Percentiles rank a stretch among this genome's conserved stretches.
phyloP scores from a whole-genome alignment of 331 rosid genomes.

The Malus hybrid region DNA sequence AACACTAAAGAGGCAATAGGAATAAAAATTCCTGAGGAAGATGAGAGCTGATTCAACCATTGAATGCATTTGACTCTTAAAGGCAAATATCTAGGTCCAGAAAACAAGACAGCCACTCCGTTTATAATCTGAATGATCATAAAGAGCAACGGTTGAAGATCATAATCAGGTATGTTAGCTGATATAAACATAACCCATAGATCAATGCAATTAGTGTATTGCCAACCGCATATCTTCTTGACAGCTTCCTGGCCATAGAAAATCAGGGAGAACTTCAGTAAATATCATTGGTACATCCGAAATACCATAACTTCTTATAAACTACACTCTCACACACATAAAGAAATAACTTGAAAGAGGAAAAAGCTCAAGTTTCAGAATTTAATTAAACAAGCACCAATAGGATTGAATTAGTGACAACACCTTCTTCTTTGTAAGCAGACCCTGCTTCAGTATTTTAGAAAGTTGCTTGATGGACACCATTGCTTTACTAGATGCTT shows the following conservation, averaged over 20 bases:
- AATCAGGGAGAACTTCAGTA: slow-evolving; percentile 2
- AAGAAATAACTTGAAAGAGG: background rate
- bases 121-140: slow-evolving; percentile 62
- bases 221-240: slow-evolving; percentile 70
- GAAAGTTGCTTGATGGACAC: slow-evolving; percentile 47
- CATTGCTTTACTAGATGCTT: slow-evolving; percentile 59
- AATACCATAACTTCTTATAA: background rate
- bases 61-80: slow-evolving; percentile 74
- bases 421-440: slow-evolving; percentile 61
- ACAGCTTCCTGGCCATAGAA: slow-evolving; percentile 66
- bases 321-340: background rate
- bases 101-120: slow-evolving; percentile 71
- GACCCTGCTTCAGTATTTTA: slow-evolving; percentile 64
- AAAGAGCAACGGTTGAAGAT: slow-evolving; percentile 65
- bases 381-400: slow-evolving; percentile 3
- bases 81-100: slow-evolving; percentile 95
- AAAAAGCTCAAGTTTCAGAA: background rate
- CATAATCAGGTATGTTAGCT: slow-evolving; percentile 45
- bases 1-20: slow-evolving; percentile 71
- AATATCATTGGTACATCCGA: background rate
- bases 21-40: slow-evolving; percentile 74
- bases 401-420: slow-evolving; percentile 6
- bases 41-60: slow-evolving; percentile 78
- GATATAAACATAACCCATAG: slow-evolving; percentile 71
- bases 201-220: slow-evolving; percentile 68